Percentiles rank a stretch among this genome's conserved stretches.
phyloP scores from a whole-genome alignment of 192 early-diverging fungal species.

The Backusella morwellensis region DNA sequence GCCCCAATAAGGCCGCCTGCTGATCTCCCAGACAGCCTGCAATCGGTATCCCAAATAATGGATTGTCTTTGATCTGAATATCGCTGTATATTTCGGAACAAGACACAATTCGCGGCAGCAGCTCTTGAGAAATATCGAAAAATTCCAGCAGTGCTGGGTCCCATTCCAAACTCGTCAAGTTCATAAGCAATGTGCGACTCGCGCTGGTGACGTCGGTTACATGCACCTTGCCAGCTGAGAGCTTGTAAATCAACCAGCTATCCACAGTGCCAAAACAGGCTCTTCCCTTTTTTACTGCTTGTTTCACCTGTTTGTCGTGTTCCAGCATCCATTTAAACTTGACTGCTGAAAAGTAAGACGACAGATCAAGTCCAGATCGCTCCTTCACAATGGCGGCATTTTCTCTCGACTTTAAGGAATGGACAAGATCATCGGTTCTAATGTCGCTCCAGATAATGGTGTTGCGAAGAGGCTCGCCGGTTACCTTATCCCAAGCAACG shows the following conservation, averaged over 20 bases:
- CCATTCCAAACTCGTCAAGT: conserved; percentile 79
- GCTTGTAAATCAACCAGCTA: conserved; percentile 93
- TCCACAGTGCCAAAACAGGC: conserved; percentile 90
- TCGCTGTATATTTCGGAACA: conserved; percentile 79
- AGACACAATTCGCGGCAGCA: conserved; percentile 76
- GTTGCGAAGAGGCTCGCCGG: conserved; percentile 78
- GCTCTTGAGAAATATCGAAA: conserved; percentile 57
- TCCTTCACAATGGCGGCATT: conserved; percentile 31
- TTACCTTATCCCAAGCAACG: conserved; percentile 80
- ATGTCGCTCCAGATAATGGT: conserved; percentile 93
- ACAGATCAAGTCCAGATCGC: conserved; percentile 80
- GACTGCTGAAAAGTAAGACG: conserved; percentile 92
- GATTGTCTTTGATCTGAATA: conserved; percentile 42
- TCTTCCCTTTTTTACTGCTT: conserved; percentile 68
- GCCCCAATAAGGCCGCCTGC: conserved; percentile 93
- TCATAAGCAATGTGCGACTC: conserved; percentile 92
- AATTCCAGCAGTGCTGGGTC: conserved; percentile 68
- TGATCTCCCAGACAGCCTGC: conserved; percentile 91
- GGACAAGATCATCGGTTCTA: conserved; percentile 80
- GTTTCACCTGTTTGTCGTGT: conserved; percentile 65
- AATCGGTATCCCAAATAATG: conserved; percentile 72
- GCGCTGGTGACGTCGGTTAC: conserved; percentile 94
- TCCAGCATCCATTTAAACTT: conserved; percentile 93
- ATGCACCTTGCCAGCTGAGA: conserved; percentile 77
- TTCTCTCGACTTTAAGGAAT: conserved; percentile 47